Evolutionary conservation across 2,329 filamentous ascomycete species (phyloP).

Genomic region (Zymoseptoria tritici): DNA sequence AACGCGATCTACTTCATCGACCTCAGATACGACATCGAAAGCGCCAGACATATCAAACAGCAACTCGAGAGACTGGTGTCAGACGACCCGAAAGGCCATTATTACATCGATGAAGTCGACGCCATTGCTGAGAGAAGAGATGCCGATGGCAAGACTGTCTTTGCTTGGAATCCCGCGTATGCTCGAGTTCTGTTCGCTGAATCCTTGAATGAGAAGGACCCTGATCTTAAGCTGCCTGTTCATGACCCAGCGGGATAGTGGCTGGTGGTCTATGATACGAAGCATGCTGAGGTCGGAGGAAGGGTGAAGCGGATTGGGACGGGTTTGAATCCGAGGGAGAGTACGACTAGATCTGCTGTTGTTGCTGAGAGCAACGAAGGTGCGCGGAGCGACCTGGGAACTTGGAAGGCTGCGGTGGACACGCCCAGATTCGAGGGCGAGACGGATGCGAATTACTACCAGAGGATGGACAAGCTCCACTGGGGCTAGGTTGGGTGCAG

Average conservation of each 20-base stretch:
- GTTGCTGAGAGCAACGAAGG: background rate
- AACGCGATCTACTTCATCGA: slow-evolving; percentile 1
- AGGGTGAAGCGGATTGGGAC: background rate
- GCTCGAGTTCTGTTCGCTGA: background rate
- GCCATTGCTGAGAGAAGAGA: background rate
- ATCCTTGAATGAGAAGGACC: background rate
- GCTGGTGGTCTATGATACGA: background rate
- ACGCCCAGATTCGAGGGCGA: background rate
- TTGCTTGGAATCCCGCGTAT: background rate
- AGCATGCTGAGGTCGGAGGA: background rate
- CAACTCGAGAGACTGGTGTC: background rate
- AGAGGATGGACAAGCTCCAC: slow-evolving; percentile 1
- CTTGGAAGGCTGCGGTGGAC: background rate
- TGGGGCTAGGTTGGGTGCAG: background rate
- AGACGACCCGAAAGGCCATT: background rate
- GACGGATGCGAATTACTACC: background rate
- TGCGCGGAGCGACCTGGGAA: background rate
- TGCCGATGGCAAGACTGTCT: background rate
- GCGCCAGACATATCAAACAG: background rate
- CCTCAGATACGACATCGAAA: background rate
- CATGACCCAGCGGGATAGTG: background rate
- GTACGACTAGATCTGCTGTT: background rate
- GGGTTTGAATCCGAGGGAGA: background rate
- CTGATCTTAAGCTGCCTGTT: background rate
- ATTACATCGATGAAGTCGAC: background rate